Base-by-base conservation (phyloP, 352 stramenopile genomes). In the Phytophthora tubulina region DNA sequence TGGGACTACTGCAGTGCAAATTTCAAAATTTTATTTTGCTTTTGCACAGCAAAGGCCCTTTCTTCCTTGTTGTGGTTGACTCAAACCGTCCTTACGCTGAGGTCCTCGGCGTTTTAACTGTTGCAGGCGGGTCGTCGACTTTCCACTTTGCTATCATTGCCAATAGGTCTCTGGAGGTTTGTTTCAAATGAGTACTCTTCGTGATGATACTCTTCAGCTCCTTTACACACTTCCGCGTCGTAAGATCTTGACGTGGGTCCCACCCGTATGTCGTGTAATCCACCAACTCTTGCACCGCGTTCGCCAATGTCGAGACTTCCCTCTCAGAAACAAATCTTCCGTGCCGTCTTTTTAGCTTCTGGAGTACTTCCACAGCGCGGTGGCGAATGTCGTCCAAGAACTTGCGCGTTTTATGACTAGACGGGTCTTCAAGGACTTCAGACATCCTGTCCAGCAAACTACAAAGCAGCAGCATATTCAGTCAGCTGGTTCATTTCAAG, bases 261-360 rank as follows among this genome's bases (percentile, higher is more conserved):
- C 61, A 63, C 33, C 61, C 51, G 7, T 41, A 54, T 9, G 61
- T 38, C 39, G 50, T 31, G 30, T 68, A 21, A 54, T 55, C 31
- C 30, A 61, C 21, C 21, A 61, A 45, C 5, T 4, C 7, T 9
- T 11, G 33, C n/a, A 68, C 32, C 9, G 11, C 35, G 14, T 3
- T 32, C 9, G 55, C 2, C 50, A 38, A 31, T 15, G 32, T 27
- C 17, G 41, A 5, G 33, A 56, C 6, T 42, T 41, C 9, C 2
- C 8, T 27, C 4, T 8, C 11, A n/a, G 35, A 13, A 6, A 53
- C 31, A 27, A 3, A 4, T 31, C 36, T 55, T 15, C 17, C 3
- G 5, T 50, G 6, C 4, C 41, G 62, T 39, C 15, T 30, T n/a
- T 39, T 54, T 41, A 69, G 11, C 15, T 48, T 15, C 9, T 42